Percentiles rank a stretch among this genome's conserved stretches.
Conservation (phyloP, 176 grass and related monocot species). For the Pontederia crassipes region DNA sequence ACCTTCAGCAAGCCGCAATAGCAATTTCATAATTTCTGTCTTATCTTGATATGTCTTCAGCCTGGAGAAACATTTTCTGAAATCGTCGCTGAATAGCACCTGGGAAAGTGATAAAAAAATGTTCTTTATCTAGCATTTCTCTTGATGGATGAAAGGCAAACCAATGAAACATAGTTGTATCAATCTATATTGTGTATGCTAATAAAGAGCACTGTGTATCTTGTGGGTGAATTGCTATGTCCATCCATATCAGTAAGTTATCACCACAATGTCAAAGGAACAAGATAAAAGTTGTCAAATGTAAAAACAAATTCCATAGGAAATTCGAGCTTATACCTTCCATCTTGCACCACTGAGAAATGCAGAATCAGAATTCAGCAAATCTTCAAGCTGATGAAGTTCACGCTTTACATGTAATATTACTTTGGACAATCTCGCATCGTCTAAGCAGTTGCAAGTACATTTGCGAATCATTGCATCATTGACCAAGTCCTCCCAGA, state of each 20-base stretch:
- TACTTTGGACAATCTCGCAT: constrained; percentile 24
- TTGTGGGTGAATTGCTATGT: too few relatives aligned
- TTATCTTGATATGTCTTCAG: constrained; percentile 36
- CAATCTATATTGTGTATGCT: too few relatives aligned
- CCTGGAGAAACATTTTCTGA: constrained; percentile 56
- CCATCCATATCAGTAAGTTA: too few relatives aligned
- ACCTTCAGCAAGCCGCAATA: constrained; percentile 54
- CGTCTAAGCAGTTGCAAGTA: constrained; percentile 36
- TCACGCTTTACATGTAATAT: constrained; percentile 59
- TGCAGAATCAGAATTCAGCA: constrained; percentile 49
- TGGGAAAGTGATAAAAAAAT: too few relatives aligned
- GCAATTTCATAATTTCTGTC: constrained; percentile 43
- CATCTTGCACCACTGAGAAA: constrained; percentile 57
- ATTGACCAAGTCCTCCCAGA: constrained; percentile 49
- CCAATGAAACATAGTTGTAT: too few relatives aligned
- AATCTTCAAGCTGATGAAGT: constrained; percentile 67
- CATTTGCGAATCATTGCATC: constrained; percentile 38
- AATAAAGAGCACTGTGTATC: too few relatives aligned
- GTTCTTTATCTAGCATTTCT: too few relatives aligned
- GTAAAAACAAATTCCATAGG: too few relatives aligned
- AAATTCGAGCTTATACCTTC: constrained; percentile 87
- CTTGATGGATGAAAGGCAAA: too few relatives aligned
- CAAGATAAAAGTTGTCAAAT: too few relatives aligned
- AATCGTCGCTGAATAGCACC: constrained; percentile 69
- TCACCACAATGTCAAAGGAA: too few relatives aligned